Conservation (phyloP, 108 stramenopile species). For the Pseudonitzschia multistriata region DNA sequence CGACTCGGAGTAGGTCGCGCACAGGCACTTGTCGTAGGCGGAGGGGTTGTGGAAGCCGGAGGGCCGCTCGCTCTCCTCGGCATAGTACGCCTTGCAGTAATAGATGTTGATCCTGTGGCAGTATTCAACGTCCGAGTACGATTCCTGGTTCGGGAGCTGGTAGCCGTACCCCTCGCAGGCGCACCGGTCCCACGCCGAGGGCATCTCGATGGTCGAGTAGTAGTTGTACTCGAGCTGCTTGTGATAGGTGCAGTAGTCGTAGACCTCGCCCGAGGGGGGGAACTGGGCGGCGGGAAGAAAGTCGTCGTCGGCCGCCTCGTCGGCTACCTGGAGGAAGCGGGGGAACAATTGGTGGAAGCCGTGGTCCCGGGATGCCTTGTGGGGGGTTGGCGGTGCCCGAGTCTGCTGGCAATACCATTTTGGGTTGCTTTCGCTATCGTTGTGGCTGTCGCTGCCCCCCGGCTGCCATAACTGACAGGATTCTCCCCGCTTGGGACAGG, state of each 20-base stretch:
- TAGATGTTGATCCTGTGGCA: not conserved
- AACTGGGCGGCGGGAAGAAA: not conserved
- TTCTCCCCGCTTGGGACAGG: not conserved
- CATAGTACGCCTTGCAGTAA: not conserved
- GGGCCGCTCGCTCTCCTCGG: not conserved
- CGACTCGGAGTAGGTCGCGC: not conserved
- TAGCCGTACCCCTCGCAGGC: slow-evolving; percentile 2
- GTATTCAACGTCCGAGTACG: slow-evolving; percentile 2
- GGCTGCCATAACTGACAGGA: not conserved
- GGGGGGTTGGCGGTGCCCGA: too few species aligned
- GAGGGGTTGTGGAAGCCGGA: not conserved
- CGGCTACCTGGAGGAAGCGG: not conserved
- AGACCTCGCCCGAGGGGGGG: not conserved
- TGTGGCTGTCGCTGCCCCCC: not conserved
- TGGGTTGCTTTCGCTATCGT: not conserved
- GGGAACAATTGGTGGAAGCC: too few species aligned
- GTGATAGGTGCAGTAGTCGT: not conserved
- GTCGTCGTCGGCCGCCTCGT: too few species aligned
- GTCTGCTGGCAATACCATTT: too few species aligned
- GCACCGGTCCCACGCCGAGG: not conserved
- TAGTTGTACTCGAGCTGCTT: not conserved
- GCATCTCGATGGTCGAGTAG: not conserved
- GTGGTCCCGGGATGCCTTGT: too few species aligned
- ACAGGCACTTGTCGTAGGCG: not conserved
- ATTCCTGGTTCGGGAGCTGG: not conserved